Conservation (phyloP, 345 rosid species). For the Tarenaya hassleriana region DNA sequence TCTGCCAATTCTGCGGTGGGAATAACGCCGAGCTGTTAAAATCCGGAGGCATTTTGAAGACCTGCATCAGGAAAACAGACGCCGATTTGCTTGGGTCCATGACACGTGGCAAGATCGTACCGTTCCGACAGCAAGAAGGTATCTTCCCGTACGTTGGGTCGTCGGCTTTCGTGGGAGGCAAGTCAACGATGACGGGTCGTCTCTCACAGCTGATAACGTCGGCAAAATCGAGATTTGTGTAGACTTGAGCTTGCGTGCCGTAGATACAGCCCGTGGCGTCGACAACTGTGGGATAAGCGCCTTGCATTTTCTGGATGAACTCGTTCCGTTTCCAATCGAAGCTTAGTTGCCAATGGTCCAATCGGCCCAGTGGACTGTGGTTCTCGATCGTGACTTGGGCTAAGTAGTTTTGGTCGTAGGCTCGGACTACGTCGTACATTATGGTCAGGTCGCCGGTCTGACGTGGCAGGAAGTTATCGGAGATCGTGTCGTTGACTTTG, state of each 20-base stretch:
- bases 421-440: slow-evolving; percentile 79
- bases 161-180: slow-evolving; percentile 80
- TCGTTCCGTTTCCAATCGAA: slow-evolving; percentile 91
- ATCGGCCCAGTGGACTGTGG: slow-evolving; percentile 85
- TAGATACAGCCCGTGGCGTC: slow-evolving; percentile 79
- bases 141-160: slow-evolving; percentile 59
- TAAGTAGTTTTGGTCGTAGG: slow-evolving; percentile 75
- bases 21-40: slow-evolving; percentile 58
- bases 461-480: slow-evolving; percentile 59
- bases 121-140: slow-evolving; percentile 79
- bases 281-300: slow-evolving; percentile 75
- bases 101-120: slow-evolving; percentile 71
- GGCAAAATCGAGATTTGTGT: slow-evolving; percentile 54
- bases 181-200: slow-evolving; percentile 77
- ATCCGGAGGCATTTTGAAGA: slow-evolving; percentile 84
- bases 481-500: slow-evolving; percentile 51
- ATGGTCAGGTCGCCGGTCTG: slow-evolving; percentile 85
- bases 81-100: slow-evolving; percentile 88
- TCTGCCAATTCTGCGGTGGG: slow-evolving; percentile 85
- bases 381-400: slow-evolving; percentile 74
- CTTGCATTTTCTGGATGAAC: slow-evolving; percentile 73
- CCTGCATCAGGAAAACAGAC: slow-evolving; percentile 77
- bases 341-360: slow-evolving; percentile 92
- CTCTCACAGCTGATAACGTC: slow-evolving; percentile 79
- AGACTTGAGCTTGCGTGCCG: slow-evolving; percentile 60